Base-by-base conservation (phyloP, 345 rosid species). In the Linum tenue region DNA sequence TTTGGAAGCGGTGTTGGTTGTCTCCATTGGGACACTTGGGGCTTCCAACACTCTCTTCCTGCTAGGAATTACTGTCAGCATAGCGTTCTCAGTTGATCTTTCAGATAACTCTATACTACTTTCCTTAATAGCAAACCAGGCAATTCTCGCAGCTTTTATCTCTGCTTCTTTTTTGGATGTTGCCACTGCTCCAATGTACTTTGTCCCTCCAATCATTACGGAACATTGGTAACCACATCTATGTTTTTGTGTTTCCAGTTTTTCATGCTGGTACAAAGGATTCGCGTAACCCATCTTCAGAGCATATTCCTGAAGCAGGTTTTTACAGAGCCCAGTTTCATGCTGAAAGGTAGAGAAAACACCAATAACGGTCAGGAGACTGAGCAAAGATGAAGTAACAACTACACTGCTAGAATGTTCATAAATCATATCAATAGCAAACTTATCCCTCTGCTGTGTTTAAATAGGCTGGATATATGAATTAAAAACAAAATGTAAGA, bases 201-300 rank as follows among this genome's bases (percentile, higher is more conserved):
- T 80, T 58, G 84, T 82, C 61, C 96, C 90, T 67, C 99, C 97
- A 72, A 94, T 82, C 72, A 88, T 92, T 64, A 90, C 91, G 1
- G 80, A 78, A 55, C 97, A 86, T 63, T 79, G 76, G 70, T 81
- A 94, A 44, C 42, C 62, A 14, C 69, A 53, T 56, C 50, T 68
- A 56, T 83, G 76, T 60, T 84, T 83, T 0, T 70, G 57, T 39
- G 72, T 60, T 71, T 85, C 92, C 16, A 64, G 77, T 75, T 70
- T 84, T 71, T 72, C 74, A 69, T 89, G 84, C 41, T 67, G 77
- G 68, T 90, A 94, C 39, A 81, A 0, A 5, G 97, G 97, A 69
- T 85, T 88, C 2, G 97, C 95, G 59, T 78, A 85, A 68, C 90
- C 90, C 99, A 83, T 90, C 82, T 88, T 94, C 70, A 90, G 97